Base-by-base conservation (phyloP, 768 basidiomycete genomes). In the Amanita rubescens region DNA sequence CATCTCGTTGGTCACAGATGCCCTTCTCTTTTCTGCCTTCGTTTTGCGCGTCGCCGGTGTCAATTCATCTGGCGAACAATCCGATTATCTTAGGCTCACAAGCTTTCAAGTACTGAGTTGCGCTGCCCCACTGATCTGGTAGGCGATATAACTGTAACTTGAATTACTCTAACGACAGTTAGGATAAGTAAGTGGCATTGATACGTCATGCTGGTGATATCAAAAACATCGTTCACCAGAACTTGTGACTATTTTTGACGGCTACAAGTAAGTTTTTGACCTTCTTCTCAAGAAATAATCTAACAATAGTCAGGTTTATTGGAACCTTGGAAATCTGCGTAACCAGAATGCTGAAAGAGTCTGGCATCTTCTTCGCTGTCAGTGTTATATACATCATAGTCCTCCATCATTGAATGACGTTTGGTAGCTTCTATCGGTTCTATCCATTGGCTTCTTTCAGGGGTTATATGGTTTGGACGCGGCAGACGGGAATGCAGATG, bases 251-350 rank as follows among this genome's bases (percentile, higher is more conserved):
- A 69, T 93, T 9, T 90, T 91, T 57, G 87, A 90, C 62, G 86
- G 87, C 6, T 85, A 77, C 68, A 87, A 91, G 82, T 89, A 57
- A 59, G 79, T 54, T 47, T 35, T 10, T 33, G 51, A 12, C 32
- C 48, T 22, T 35, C 48, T 25, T n/a, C 33, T 0, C 35, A 41
- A 17, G 19, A 32, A 55, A 10, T 38, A 33, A 34, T 44, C 30
- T 27, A 49, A 55, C 45, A 9, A 17, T 47, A 44, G 32, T 8
- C 49, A 88, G 86, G 62, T 89, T 89, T 60, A 82, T 97, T 43
- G 94, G 94, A 7, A 93, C 87, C 0, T 84, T 96, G 84, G 92
- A 95, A 64, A 92, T 97, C 25, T 94, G 94, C 56, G 83, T 95
- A 1, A 83, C 90, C 17, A 78, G 92, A 11, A 97, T 97, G 94